phyloP scores from a whole-genome alignment of 2,329 filamentous ascomycete species.

The Neocatenulostroma microsporum region DNA sequence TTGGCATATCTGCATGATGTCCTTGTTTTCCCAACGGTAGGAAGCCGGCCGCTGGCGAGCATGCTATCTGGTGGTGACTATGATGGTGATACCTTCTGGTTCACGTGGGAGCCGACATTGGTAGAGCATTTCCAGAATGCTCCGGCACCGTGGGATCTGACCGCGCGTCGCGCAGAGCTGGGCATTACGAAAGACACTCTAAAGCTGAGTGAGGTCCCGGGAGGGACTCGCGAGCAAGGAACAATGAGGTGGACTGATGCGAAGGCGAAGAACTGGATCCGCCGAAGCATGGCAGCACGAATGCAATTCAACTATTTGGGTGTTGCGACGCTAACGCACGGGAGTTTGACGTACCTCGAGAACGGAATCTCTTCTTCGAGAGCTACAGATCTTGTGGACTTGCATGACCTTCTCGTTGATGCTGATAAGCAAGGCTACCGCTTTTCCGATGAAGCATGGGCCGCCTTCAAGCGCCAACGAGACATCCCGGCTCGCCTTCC shows the following conservation, averaged over 20 bases:
- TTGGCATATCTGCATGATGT: constrained; percentile 67
- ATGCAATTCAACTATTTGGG: constrained; percentile 46
- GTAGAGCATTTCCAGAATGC: constrained; percentile 61
- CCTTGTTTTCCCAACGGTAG: constrained; percentile 64
- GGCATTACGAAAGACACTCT: constrained; percentile 6
- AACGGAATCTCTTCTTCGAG: constrained; percentile 17
- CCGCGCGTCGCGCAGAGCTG: constrained; percentile 2
- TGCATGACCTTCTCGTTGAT: constrained; percentile 43
- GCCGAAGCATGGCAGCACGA: background rate
- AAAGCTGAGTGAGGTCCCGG: constrained; percentile 3
- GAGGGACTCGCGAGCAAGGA: background rate
- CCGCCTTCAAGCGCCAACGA: constrained; percentile 44
- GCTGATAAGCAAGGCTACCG: constrained; percentile 41
- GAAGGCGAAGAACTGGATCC: constrained; percentile 4
- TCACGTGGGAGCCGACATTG: constrained; percentile 63
- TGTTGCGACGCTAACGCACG: constrained; percentile 56
- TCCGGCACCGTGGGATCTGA: constrained; percentile 44
- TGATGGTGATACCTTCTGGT: constrained; percentile 68
- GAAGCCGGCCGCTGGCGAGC: constrained; percentile 55
- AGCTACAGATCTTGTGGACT: constrained; percentile 24
- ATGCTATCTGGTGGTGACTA: constrained; percentile 74
- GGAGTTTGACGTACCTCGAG: constrained; percentile 51
- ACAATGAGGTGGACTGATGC: too few relatives aligned
- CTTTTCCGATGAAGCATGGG: constrained; percentile 40
- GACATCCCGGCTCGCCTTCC: constrained; percentile 28